phyloP scores from a whole-genome alignment of 73 alveolate species.

The Urostyla sp. region DNA sequence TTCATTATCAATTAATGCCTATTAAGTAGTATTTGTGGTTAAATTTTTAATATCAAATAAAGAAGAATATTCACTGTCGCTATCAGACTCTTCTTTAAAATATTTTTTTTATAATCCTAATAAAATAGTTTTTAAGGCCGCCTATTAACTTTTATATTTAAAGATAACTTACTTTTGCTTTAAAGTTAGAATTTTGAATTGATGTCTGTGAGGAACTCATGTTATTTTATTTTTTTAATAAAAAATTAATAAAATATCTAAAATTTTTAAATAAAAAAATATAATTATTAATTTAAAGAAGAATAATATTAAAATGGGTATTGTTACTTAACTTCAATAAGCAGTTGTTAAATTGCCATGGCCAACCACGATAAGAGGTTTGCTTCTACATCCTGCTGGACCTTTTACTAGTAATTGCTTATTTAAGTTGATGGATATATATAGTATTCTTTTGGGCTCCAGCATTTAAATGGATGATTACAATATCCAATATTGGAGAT shows the following conservation, averaged over 20 bases:
- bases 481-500: slow-evolving; percentile 68
- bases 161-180: no score
- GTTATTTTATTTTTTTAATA: no score
- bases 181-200: no score
- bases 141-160: no score
- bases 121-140: no score
- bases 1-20: no score
- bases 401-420: slow-evolving; percentile 67
- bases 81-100: neutral
- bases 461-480: slow-evolving; percentile 70
- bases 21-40: no score
- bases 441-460: slow-evolving; percentile 82
- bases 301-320: slow-evolving; percentile 27
- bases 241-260: neutral
- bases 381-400: slow-evolving; percentile 74
- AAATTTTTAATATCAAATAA: no score
- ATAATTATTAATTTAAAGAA: neutral
- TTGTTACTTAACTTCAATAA: slow-evolving; percentile 12
- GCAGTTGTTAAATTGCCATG: slow-evolving; percentile 29
- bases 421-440: no score
- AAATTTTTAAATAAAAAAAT: neutral
- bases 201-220: no score
- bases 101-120: neutral
- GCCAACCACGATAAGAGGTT: slow-evolving; percentile 37
- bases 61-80: no score